These are phyloP conservation scores for Macrocybe gigantea DNA, from an alignment of 768 basidiomycete genomes.

Conservation along the genomic window DNA sequence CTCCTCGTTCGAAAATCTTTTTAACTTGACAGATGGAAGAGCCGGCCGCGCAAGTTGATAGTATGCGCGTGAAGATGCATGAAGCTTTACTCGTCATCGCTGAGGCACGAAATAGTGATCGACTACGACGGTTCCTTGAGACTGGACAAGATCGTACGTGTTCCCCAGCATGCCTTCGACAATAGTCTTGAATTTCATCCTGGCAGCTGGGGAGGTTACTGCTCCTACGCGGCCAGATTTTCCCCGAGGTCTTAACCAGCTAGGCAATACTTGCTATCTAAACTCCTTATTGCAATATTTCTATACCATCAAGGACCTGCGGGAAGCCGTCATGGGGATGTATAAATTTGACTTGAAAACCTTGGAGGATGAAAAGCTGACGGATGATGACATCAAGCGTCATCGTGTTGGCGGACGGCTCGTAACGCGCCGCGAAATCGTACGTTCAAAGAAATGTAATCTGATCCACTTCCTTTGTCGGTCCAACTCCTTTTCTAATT, in stretches of 20 bases:
- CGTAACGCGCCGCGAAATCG: constrained; percentile 75
- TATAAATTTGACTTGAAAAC: constrained; percentile 47
- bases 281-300: constrained; percentile 88
- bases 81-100: constrained; percentile 73
- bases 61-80: constrained; percentile 68
- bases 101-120: constrained; percentile 66
- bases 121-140: constrained; percentile 57
- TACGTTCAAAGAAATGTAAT: constrained; percentile 79
- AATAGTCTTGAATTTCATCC: constrained; percentile 2
- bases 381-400: constrained; percentile 75
- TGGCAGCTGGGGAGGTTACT: constrained; percentile 59
- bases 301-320: constrained; percentile 89
- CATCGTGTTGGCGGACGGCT: constrained; percentile 86
- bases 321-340: constrained; percentile 65
- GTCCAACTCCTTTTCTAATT: constrained; percentile 5
- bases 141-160: constrained; percentile 74
- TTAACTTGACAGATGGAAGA: constrained; percentile 55
- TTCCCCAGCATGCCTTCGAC: not conserved
- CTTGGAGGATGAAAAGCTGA: constrained; percentile 63
- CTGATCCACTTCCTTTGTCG: constrained; percentile 2
- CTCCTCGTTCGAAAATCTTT: constrained; percentile 6
- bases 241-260: constrained; percentile 83
- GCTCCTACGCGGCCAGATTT: constrained; percentile 53
- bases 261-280: constrained; percentile 85
- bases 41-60: constrained; percentile 57